Evolutionary conservation across 2,329 filamentous ascomycete genomes (phyloP).

Genomic region (Diaporthe australafricana): DNA sequence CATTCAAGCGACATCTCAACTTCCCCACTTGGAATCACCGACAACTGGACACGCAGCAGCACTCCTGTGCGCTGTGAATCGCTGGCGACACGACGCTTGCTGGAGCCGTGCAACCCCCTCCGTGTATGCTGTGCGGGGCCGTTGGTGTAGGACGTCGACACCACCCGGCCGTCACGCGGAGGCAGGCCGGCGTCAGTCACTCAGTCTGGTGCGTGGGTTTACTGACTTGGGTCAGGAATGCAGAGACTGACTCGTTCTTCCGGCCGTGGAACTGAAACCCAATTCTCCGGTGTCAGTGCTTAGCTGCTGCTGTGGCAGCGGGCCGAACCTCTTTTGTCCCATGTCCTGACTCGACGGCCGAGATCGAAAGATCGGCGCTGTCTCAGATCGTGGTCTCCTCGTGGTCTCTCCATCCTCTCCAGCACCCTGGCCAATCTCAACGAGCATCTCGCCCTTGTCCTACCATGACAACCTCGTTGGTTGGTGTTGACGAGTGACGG

Average conservation of each 20-base stretch:
- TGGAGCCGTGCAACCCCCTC: background rate
- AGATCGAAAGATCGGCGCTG: conserved; percentile 17
- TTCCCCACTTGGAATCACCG: background rate
- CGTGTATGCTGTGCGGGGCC: background rate
- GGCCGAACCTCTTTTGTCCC: conserved; percentile 16
- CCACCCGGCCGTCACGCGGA: conserved; percentile 17
- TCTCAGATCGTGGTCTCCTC: conserved; percentile 10
- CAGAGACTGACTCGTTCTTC: conserved; percentile 16
- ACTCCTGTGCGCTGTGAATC: conserved; percentile 14
- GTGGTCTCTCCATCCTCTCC: background rate
- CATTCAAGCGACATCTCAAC: background rate
- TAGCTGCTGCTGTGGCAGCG: conserved; percentile 19
- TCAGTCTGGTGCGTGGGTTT: background rate
- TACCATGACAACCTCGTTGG: background rate
- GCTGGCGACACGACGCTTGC: background rate
- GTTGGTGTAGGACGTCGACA: conserved; percentile 8
- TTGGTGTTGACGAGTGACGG: background rate
- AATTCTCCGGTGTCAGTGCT: conserved; percentile 25
- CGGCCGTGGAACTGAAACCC: conserved; percentile 21
- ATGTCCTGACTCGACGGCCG: conserved; percentile 2
- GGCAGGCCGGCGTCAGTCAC: background rate
- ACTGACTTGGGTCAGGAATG: background rate
- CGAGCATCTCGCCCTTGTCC: background rate
- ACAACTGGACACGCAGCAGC: background rate
- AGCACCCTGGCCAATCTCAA: background rate